phyloP scores from a whole-genome alignment of 257 asterid genomes.

The Striga asiatica region DNA sequence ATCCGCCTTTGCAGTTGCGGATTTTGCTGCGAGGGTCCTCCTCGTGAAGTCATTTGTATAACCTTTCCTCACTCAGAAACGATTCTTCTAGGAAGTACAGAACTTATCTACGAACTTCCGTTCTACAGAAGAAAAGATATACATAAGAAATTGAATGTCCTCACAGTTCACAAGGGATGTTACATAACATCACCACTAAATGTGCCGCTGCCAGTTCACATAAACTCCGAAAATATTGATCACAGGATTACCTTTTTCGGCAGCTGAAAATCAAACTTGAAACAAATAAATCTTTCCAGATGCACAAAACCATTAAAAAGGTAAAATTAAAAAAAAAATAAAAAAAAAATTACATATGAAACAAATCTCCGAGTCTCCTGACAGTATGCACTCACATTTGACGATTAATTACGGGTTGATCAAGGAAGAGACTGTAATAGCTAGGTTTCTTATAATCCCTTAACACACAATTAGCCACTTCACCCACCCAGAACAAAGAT shows the following conservation, averaged over 20 bases:
- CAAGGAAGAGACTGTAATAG: no score
- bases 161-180: no score
- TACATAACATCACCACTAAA: not conserved
- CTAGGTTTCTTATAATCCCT: no score
- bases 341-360: not conserved
- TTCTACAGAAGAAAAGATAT: not conserved
- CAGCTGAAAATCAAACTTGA: not conserved
- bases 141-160: not conserved
- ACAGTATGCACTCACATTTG: no score
- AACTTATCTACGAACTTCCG: not conserved
- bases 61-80: slow-evolving; percentile 18
- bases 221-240: not conserved
- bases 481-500: no score
- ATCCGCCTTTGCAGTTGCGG: slow-evolving; percentile 79
- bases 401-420: no score
- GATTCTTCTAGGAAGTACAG: not conserved
- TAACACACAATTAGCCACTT: no score
- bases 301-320: not conserved
- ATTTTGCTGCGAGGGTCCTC: slow-evolving; percentile 50
- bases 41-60: slow-evolving; percentile 54
- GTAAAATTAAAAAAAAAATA: not conserved
- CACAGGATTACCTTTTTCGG: not conserved
- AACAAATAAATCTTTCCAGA: not conserved
- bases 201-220: not conserved
- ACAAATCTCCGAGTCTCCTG: no score